These are phyloP conservation scores for Mallotus nudiflorus DNA, from an alignment of 345 rosid species.

Conservation along the genomic window DNA sequence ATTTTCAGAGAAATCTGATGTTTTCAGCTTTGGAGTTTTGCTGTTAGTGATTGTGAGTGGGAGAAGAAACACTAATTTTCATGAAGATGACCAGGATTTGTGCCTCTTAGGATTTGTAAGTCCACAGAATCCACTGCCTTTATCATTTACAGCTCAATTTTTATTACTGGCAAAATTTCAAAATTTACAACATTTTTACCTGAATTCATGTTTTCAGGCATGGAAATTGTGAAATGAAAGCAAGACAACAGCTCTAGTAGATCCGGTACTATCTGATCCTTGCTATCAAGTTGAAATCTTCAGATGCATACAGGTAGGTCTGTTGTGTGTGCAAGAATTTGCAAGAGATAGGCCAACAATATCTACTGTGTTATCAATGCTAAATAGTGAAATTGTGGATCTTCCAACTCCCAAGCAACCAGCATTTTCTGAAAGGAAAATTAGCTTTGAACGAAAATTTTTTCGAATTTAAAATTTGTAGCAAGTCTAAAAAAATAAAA, in stretches of 20 bases:
- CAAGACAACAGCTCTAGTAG: background rate
- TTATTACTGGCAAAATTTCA: no score
- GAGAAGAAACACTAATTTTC: constrained; percentile 6
- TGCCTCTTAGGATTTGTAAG: constrained; percentile 21
- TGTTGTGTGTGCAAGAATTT: constrained; percentile 17
- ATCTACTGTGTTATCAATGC: constrained; percentile 8
- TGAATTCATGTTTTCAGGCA: background rate
- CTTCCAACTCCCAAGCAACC: constrained; percentile 19
- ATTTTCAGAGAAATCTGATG: constrained; percentile 25
- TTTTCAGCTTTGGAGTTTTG: constrained; percentile 21
- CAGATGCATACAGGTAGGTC: constrained; percentile 12
- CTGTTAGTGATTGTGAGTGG: constrained; percentile 18
- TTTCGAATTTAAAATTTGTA: no score
- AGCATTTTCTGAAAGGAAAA: background rate
- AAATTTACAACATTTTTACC: background rate
- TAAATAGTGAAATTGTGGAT: constrained; percentile 7
- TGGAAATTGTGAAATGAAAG: constrained; percentile 22
- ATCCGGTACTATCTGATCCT: constrained; percentile 4
- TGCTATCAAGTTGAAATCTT: background rate
- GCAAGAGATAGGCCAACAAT: constrained; percentile 16
- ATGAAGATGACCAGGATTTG: constrained; percentile 1
- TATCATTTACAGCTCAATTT: no score
- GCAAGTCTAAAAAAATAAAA: no score
- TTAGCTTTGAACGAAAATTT: no score
- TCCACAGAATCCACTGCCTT: background rate